These are phyloP conservation scores for Brassica napus DNA, from an alignment of 345 rosid species.

Conservation along the genomic window Da-Ae NC_063440.1:16105501-16106000, in stretches of 20 bases:
- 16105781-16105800: neutral
- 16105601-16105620: conserved; percentile 43
- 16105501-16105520: neutral
- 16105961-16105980: neutral
- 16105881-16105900: conserved; percentile 17
- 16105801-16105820: neutral
- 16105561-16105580: conserved; percentile 27
- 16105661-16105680: conserved; percentile 76
- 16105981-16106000: conserved; percentile 33
- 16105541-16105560: conserved; percentile 34
- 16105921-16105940: neutral
- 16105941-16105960: neutral
- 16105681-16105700: conserved; percentile 82
- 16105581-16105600: conserved; percentile 40
- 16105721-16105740: conserved; percentile 47
- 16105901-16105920: conserved; percentile 11
- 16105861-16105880: neutral
- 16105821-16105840: conserved; percentile 17
- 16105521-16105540: neutral
- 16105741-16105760: neutral
- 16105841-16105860: conserved; percentile 44
- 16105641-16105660: conserved; percentile 67
- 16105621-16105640: conserved; percentile 73
- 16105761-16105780: neutral
- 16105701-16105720: conserved; percentile 65